A percentile compares a stretch with the other conserved stretches of the same genome.
Evolutionary conservation across 441 rosid species (phyloP).

Genomic region (Geranium incanum): DNA sequence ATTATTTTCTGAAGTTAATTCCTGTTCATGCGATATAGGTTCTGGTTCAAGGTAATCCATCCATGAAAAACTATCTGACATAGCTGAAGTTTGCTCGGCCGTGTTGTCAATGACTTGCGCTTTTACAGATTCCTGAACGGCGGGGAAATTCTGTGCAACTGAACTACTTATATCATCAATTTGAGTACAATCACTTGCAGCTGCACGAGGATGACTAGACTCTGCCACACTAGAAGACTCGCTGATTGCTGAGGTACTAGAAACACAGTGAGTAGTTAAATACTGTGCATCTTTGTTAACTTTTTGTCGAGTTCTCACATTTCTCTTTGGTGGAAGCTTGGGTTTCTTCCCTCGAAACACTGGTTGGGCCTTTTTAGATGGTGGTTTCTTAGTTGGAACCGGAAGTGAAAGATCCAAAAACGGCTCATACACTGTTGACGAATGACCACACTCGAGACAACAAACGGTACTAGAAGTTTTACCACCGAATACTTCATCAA

Average conservation of each 20-base stretch:
- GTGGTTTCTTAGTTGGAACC: conserved; percentile 69
- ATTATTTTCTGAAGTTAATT: conserved; percentile 25
- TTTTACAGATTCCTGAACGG: conserved; percentile 24
- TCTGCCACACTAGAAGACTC: conserved; percentile 19
- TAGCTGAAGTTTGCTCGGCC: conserved; percentile 27
- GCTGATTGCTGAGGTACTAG: conserved; percentile 27
- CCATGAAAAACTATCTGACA: conserved; percentile 41
- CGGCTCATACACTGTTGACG: conserved; percentile 76
- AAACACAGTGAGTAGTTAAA: conserved; percentile 12
- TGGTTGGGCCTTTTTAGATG: conserved; percentile 47
- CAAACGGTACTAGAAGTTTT: conserved; percentile 70
- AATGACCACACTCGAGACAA: conserved; percentile 74
- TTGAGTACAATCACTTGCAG: conserved; percentile 27
- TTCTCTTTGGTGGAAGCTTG: conserved; percentile 60
- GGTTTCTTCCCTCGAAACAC: conserved; percentile 56
- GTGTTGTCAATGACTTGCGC: conserved; percentile 30
- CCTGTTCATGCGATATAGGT: conserved; percentile 32
- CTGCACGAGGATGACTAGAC: neutral
- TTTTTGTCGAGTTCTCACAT: conserved; percentile 36
- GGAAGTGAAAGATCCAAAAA: conserved; percentile 89
- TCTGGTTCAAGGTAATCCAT: conserved; percentile 51
- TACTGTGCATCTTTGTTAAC: conserved; percentile 25
- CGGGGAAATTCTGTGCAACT: neutral
- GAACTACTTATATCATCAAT: too few relatives aligned
- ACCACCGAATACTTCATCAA: conserved; percentile 78